phyloP scores from a whole-genome alignment of 1,284 basidiomycete genomes.

The Puccinia hordei region DNA sequence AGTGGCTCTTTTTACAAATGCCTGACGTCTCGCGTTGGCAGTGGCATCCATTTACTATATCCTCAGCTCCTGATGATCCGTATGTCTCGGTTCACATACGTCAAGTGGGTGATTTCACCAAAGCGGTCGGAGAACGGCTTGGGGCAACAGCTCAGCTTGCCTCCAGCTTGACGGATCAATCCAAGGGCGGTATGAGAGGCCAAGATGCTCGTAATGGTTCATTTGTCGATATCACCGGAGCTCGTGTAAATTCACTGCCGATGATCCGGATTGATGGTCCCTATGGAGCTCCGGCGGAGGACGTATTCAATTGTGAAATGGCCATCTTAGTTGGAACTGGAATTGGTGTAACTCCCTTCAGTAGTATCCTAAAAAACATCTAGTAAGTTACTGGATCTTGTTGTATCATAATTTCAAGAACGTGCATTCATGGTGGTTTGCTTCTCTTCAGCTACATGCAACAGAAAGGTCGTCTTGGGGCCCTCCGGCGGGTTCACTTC shows the following conservation, averaged over 20 bases:
- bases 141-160: constrained; percentile 76
- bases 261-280: constrained; percentile 77
- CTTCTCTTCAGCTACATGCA: constrained; percentile 68
- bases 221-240: constrained; percentile 71
- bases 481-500: constrained; percentile 80
- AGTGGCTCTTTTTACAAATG: constrained; percentile 85
- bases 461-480: constrained; percentile 71
- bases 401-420: constrained; percentile 40
- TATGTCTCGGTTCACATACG: constrained; percentile 85
- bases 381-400: constrained; percentile 63
- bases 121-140: constrained; percentile 74
- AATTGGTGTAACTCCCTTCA: constrained; percentile 82
- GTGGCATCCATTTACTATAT: constrained; percentile 86
- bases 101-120: constrained; percentile 85
- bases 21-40: constrained; percentile 79
- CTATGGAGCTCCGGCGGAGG: constrained; percentile 83
- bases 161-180: constrained; percentile 71
- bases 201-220: constrained; percentile 67
- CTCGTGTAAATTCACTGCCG: constrained; percentile 64
- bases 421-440: not conserved
- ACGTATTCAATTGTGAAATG: constrained; percentile 81
- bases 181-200: constrained; percentile 69
- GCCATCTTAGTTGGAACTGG: constrained; percentile 83
- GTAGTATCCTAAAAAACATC: constrained; percentile 85
- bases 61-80: constrained; percentile 84